Evolutionary conservation across 192 early-diverging fungal genomes (phyloP), one percentile per base, ranked within the genome.

Genomic region (Coemansia sp.): DNA sequence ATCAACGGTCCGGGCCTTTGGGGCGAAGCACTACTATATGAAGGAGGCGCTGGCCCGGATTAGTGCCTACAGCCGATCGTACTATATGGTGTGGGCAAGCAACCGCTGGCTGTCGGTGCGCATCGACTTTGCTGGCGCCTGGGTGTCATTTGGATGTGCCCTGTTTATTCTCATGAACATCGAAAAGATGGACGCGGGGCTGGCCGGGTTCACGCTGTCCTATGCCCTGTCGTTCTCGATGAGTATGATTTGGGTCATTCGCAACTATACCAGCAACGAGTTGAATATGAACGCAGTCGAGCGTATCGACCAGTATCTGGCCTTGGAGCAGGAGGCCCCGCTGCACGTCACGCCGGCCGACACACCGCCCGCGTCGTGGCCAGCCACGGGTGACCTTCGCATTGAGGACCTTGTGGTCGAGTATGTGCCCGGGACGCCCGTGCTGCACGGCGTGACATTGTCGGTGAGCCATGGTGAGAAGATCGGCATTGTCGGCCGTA

Each of bases 81-180:
- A 82, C 60, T 84, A 91, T 47, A 81, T 84, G 59, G 77, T 94
- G 73, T 92, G 92, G 90, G 80, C 80, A 0, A 79, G 86, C 22
- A 98, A 94, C 76, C 79, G 92, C 40, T 96, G 92, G 92, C 71
- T 96, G 29, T 86, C 84, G 49, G 77, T 85, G 41, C 82, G 95
- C 34, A 87, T 88, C 25, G 92, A 92, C 44, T 56, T 88, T 20
- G 69, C 86, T 0, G 88, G 85, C 27, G 82, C 83, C 10, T 56
- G 88, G 17, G 87, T 95, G n/a, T 62, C 81, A 14, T 85, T 94
- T 30, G 72, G 70, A 26, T 78, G 87, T 19, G 84, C 80, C 3
- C 39, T 91, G 12, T 63, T 86, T 14, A 76, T 96, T 33, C 21
- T 92, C 3, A 41, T 67, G 30, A 50, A 33, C 17, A 59, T 79